Conservation (phyloP, 768 basidiomycete species). For the Calocera cornea region DNA sequence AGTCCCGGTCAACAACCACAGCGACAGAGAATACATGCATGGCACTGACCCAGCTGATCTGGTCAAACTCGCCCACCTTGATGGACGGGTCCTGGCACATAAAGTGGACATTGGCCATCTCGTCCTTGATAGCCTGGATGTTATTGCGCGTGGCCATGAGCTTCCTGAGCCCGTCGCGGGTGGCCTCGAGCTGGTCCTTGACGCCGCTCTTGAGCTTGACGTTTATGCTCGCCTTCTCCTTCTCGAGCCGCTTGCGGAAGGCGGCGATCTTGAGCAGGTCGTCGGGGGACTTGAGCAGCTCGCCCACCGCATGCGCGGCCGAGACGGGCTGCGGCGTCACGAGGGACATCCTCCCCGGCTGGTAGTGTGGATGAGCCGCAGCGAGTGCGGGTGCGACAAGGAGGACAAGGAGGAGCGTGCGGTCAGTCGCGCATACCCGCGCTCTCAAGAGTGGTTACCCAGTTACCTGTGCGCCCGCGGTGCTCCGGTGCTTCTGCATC, state of each 20-base stretch:
- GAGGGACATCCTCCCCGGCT: background rate
- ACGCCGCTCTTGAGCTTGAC: conserved; percentile 80
- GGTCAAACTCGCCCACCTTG: conserved; percentile 77
- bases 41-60: conserved; percentile 73
- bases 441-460: too few species aligned
- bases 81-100: conserved; percentile 63
- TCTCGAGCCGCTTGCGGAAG: conserved; percentile 86
- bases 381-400: background rate
- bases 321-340: background rate
- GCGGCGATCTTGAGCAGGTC: conserved; percentile 80
- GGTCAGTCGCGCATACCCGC: too few species aligned
- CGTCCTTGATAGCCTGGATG: conserved; percentile 71
- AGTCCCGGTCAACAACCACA: background rate
- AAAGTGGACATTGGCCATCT: conserved; percentile 68
- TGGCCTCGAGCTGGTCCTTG: conserved; percentile 83
- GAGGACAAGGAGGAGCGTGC: background rate
- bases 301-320: conserved; percentile 73
- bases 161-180: conserved; percentile 73
- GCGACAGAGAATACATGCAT: background rate
- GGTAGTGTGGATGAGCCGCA: background rate
- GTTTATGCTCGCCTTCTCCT: conserved; percentile 91
- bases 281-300: conserved; percentile 85
- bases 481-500: conserved; percentile 2
- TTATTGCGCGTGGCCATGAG: conserved; percentile 62
- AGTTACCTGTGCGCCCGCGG: background rate